phyloP scores from a whole-genome alignment of 169 alveolate genomes.

The Cryptosporidium andersoni region DNA sequence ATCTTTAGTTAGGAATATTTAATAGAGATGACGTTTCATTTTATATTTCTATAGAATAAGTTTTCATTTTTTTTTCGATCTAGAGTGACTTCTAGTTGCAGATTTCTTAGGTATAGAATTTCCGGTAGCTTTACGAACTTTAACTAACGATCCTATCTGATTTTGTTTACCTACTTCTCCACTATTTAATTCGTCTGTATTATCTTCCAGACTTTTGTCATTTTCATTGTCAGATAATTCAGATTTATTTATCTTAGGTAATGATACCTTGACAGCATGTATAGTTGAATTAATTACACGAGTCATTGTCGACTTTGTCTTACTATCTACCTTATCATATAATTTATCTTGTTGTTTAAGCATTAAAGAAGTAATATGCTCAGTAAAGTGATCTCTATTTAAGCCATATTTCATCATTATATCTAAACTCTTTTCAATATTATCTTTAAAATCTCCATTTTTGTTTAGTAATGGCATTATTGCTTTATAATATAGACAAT shows the following conservation, averaged over 20 bases:
- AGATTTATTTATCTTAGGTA: constrained; percentile 6
- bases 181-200: constrained; percentile 3
- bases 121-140: constrained; percentile 17
- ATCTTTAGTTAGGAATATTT: no score
- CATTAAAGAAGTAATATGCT: constrained; percentile 57
- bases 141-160: constrained; percentile 42
- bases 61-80: no score
- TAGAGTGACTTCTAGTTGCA: neutral
- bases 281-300: constrained; percentile 50
- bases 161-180: constrained; percentile 1
- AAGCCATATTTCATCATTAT: constrained; percentile 46
- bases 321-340: constrained; percentile 60
- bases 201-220: neutral
- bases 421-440: constrained; percentile 31
- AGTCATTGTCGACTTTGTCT: constrained; percentile 51
- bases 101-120: neutral
- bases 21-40: no score
- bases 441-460: constrained; percentile 31
- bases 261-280: constrained; percentile 45
- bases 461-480: constrained; percentile 33
- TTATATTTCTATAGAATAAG: no score
- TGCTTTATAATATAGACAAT: constrained; percentile 38
- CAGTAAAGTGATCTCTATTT: constrained; percentile 49
- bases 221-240: neutral
- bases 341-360: constrained; percentile 40